A percentile compares a stretch with the other conserved stretches of the same genome.
These are phyloP conservation scores for Cercophora scortea DNA, from an alignment of 495 filamentous ascomycete species.

Conservation along the genomic window DNA sequence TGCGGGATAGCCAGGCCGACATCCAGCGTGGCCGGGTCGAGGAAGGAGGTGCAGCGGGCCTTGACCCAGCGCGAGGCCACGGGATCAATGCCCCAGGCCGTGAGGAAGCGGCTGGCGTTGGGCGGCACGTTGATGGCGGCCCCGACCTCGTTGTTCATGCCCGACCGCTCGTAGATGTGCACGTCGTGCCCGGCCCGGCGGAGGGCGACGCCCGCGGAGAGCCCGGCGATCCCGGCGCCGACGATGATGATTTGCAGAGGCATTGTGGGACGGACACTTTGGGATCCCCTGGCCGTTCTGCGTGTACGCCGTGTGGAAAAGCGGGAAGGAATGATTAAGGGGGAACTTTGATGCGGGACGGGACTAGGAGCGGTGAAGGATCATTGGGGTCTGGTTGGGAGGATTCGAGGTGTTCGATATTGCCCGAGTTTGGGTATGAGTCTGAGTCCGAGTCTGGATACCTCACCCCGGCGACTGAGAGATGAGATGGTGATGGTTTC, in stretches of 20 bases:
- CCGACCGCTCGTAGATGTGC: slow-evolving; percentile 43
- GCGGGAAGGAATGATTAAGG: too few relatives aligned
- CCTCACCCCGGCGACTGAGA: too few relatives aligned
- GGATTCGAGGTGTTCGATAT: too few relatives aligned
- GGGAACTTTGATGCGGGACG: too few relatives aligned
- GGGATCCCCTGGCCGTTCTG: too few relatives aligned
- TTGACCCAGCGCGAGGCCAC: slow-evolving; percentile 18
- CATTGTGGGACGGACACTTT: too few relatives aligned
- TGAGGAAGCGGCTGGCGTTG: slow-evolving; percentile 39
- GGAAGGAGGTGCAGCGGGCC: slow-evolving; percentile 20
- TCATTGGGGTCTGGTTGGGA: too few relatives aligned
- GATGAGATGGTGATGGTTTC: too few relatives aligned
- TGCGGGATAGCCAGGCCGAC: slow-evolving; percentile 22
- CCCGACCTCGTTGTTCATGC: slow-evolving; percentile 43
- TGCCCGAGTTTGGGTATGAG: too few relatives aligned
- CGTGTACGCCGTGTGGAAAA: too few relatives aligned
- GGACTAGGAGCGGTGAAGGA: too few relatives aligned
- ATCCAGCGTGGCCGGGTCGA: slow-evolving; percentile 22
- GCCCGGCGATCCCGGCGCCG: slow-evolving; percentile 47
- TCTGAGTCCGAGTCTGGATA: too few relatives aligned
- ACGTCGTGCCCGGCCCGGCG: slow-evolving; percentile 42
- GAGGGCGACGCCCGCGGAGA: slow-evolving; percentile 44
- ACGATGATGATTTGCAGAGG: slow-evolving; percentile 41
- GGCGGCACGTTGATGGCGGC: slow-evolving; percentile 47
- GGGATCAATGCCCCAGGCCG: slow-evolving; percentile 38